phyloP scores from a whole-genome alignment of 495 filamentous ascomycete genomes.

The Talaromyces adpressus region DNA sequence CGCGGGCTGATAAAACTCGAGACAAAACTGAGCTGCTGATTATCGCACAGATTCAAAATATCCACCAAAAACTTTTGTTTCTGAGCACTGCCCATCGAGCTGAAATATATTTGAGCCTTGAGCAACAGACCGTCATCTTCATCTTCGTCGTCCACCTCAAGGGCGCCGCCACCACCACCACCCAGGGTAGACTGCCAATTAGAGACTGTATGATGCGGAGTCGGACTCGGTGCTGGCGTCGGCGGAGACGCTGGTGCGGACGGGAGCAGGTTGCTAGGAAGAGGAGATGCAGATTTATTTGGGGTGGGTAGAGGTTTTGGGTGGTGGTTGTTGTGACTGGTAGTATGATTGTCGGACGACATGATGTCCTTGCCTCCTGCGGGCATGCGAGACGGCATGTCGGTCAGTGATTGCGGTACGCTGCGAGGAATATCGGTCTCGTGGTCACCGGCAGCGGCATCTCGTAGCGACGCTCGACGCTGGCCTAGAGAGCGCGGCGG shows the following conservation, averaged over 20 bases:
- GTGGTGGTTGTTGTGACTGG: conserved; percentile 17
- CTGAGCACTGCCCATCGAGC: conserved; percentile 43
- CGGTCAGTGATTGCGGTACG: conserved; percentile 24
- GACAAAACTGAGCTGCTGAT: conserved; percentile 89
- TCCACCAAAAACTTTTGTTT: conserved; percentile 68
- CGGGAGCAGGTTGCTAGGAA: conserved; percentile 54
- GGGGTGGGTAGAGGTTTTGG: conserved; percentile 45
- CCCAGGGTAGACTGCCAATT: conserved; percentile 53
- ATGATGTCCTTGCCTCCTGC: conserved; percentile 25
- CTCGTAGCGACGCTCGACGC: conserved; percentile 23
- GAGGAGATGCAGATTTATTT: conserved; percentile 40
- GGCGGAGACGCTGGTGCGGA: conserved; percentile 64
- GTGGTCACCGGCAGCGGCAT: conserved; percentile 20
- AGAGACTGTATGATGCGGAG: conserved; percentile 52
- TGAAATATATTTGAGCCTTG: conserved; percentile 50
- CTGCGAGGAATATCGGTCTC: conserved; percentile 20
- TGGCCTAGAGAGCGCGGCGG: conserved; percentile 22
- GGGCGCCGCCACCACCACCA: not conserved
- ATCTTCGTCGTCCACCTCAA: conserved; percentile 17
- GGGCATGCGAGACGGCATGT: conserved; percentile 21
- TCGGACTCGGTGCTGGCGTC: conserved; percentile 62
- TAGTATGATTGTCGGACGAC: conserved; percentile 24
- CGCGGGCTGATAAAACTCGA: conserved; percentile 86
- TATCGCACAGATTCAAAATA: conserved; percentile 85
- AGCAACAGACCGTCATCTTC: conserved; percentile 45